phyloP scores from a whole-genome alignment of 78 protist species.

The Polysphondylium violaceum region DNA sequence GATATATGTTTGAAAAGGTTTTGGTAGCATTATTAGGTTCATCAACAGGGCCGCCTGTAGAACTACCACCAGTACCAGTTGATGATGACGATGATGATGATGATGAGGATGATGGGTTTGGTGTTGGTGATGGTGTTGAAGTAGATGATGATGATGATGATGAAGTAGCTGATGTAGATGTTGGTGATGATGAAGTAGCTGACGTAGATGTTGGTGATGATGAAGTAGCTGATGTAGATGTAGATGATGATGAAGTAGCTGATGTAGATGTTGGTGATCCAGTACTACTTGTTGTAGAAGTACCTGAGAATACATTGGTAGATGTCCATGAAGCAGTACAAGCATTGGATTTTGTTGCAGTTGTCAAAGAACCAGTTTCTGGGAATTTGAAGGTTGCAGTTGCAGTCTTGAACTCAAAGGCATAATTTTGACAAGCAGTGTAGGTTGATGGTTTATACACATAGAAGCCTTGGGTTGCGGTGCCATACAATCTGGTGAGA shows the following conservation, averaged over 20 bases:
- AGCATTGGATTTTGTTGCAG: not conserved
- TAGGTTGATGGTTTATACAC: not conserved
- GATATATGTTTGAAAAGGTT: no score
- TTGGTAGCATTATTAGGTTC: no score
- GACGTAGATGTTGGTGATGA: not conserved
- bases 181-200: no score
- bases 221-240: not conserved
- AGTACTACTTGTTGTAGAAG: not conserved
- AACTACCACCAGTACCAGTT: no score
- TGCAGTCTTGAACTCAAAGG: not conserved
- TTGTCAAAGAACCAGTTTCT: conserved; percentile 6
- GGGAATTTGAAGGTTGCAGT: not conserved
- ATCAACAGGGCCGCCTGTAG: no score
- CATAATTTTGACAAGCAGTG: not conserved
- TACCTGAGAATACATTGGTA: not conserved
- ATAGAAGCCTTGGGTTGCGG: not conserved
- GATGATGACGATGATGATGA: no score
- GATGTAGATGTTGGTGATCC: not conserved
- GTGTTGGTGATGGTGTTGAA: no score
- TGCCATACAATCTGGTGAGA: not conserved
- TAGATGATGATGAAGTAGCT: not conserved
- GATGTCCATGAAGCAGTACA: not conserved
- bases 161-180: no score
- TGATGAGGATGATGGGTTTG: no score
- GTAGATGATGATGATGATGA: no score